Base-by-base conservation (phyloP, 1,139 yeast genomes). In the Blastobotrys elegans region DNA sequence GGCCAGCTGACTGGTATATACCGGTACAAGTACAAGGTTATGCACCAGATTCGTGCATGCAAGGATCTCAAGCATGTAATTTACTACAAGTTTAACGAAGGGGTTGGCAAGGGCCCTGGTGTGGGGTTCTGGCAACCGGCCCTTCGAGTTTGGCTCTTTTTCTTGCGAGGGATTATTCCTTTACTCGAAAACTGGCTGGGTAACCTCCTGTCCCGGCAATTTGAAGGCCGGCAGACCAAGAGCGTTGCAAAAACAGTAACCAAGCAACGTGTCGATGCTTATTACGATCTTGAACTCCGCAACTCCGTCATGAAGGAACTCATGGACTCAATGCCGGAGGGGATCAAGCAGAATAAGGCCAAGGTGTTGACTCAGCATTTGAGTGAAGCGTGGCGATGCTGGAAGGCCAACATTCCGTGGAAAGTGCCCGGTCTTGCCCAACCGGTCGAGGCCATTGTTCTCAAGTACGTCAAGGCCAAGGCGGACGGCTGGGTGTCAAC, bases 91-190 rank as follows among this genome's bases (percentile, higher is more conserved):
- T 92, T 94, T 69, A 92, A 94, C 61, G 69, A 69, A 31, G 75
- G 77, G 34, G 85, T 94, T 35, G 97, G 97, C 0, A 92, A 92
- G 63, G 99, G 99, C 1, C 98, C 98, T 0, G 99, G 99, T 0
- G 87, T 95, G 70, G 99, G 99, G 1, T 87, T 92, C 65, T 94
- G 99, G 99, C 98, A 92, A 61, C 98, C 98, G 0, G 86, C 96
- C 1, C 92, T 98, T 98, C 74, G 97, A 56, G 94, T 90, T 1
- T 94, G 98, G 99, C 71, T 94, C 2, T 86, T 82, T 50, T 92
- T 92, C 64, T 68, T 92, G 68, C 73, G 98, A 58, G 99, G 99
- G 14, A 84, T 83, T n/a, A 84, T 89, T 29, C 98, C 99, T 0
- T 67, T 92, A 40, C 70, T 94, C 16, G 98, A 94, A 64, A 73